Percentiles rank a stretch among this genome's conserved stretches.
Conservation (phyloP, 371 early-diverging fungal genomes). For the Blakeslea trispora region DNA sequence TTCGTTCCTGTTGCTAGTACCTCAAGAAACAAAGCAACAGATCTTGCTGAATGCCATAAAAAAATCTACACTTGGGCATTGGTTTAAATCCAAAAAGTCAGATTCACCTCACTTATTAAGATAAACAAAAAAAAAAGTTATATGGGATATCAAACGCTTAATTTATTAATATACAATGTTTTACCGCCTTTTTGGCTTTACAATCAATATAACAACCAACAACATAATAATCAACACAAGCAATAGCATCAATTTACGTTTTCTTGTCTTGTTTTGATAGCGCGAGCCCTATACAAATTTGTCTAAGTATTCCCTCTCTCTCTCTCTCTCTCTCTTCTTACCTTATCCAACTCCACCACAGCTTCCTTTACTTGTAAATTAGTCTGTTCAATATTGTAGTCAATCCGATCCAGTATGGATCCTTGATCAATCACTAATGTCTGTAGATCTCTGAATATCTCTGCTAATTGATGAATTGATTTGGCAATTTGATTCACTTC, state of each 20-base stretch:
- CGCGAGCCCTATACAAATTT: slow-evolving; percentile 59
- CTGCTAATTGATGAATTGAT: slow-evolving; percentile 89
- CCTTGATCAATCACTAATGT: slow-evolving; percentile 97
- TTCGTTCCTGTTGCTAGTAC: slow-evolving; percentile 11
- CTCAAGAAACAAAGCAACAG: slow-evolving; percentile 14
- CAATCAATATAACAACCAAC: slow-evolving; percentile 63
- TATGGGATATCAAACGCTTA: no score
- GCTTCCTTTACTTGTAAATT: slow-evolving; percentile 80
- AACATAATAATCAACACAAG: slow-evolving; percentile 62
- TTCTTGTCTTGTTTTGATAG: slow-evolving; percentile 69
- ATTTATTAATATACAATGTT: no score
- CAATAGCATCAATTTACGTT: slow-evolving; percentile 64
- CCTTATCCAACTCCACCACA: slow-evolving; percentile 82
- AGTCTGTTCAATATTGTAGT: slow-evolving; percentile 93
- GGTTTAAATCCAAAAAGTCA: not conserved
- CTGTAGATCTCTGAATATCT: slow-evolving; percentile 91
- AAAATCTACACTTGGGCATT: slow-evolving; percentile 11
- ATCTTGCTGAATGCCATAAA: slow-evolving; percentile 7
- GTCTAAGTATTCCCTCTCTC: no score
- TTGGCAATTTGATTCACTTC: slow-evolving; percentile 92
- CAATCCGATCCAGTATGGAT: slow-evolving; percentile 94
- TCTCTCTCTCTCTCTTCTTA: no score
- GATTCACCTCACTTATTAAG: no score
- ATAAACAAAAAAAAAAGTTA: no score
- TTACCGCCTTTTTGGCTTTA: slow-evolving; percentile 53